Base-by-base conservation (phyloP, 1,284 basidiomycete genomes). In the Farysia itapuensis region DNA sequence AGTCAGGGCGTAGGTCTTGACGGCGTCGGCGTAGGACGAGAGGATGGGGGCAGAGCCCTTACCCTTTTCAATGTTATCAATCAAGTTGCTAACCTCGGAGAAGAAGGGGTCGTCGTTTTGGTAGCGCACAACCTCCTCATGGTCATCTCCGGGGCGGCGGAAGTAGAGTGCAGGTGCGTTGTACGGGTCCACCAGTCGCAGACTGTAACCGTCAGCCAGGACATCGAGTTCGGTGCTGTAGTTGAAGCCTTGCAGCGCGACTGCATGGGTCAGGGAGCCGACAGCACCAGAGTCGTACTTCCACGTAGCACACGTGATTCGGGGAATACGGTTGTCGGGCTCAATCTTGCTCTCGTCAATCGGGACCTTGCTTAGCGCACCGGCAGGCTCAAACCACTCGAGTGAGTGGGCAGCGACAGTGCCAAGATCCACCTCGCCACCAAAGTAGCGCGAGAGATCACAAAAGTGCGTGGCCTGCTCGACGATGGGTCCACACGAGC, bases 381-480 rank as follows among this genome's bases (percentile, higher is more conserved):
- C 95, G 3, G 94, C 89, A 4, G 66, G 66, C 56, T 76, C 74
- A 50, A 64, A 70, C 63, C 71, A 54, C 47, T 76, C 74, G 20
- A 76, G 39, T 44, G 70, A 66, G 34, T 78, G 76, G 31, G 77
- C 80, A 53, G 81, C 81, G 29, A 97, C 91, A 34, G 85, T 85
- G 49, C 82, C 79, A 53, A 94, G 86, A 74, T 95, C 89, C 47
- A 97, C 91, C 69, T 97, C 94, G 32, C 94, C 94, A 43, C 93
- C 94, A 78, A 98, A 97, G 83, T 97, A 98, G 66, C 94, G 87
- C 41, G 90, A 93, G 33, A 93, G 82, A 43, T 63, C 60, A 35
- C 81, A 81, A 69, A 85, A 84, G 75, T 85, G 94, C 7, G 95
- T 98, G 30, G 89, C 94, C 79, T 97, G 94, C 79, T 97, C 95